These are phyloP conservation scores for Byssoonygena ceratinophila DNA, from an alignment of 2,329 filamentous ascomycete genomes.

Conservation along the genomic window DNA sequence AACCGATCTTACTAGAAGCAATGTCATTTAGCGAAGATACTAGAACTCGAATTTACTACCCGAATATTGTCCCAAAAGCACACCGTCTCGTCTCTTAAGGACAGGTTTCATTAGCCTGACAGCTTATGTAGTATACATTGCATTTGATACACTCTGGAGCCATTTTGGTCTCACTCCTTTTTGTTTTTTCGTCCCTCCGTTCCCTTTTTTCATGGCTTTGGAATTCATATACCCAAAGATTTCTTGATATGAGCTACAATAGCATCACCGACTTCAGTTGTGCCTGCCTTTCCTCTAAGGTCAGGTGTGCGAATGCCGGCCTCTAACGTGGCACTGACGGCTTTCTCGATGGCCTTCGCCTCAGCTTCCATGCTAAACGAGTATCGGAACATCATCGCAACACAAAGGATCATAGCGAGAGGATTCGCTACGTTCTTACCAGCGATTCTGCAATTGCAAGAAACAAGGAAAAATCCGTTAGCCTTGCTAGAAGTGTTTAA, in stretches of 20 bases:
- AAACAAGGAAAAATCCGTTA: not conserved
- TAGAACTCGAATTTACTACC: not conserved
- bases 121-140: constrained; percentile 1
- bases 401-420: constrained; percentile 74
- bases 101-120: not conserved
- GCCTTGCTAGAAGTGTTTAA: not conserved
- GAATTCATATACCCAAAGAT: constrained; percentile 11
- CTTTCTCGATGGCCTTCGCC: constrained; percentile 65
- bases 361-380: constrained; percentile 67
- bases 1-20: too few relatives aligned
- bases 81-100: not conserved
- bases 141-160: too few relatives aligned
- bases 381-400: constrained; percentile 90
- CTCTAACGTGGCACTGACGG: constrained; percentile 66
- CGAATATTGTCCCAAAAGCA: not conserved
- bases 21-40: not conserved
- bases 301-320: constrained; percentile 65
- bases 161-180: too few relatives aligned
- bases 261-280: constrained; percentile 64
- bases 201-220: too few relatives aligned
- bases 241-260: constrained; percentile 58
- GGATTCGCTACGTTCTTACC: constrained; percentile 81
- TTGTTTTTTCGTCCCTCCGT: not conserved
- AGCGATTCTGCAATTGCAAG: constrained; percentile 79
- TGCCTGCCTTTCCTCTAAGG: constrained; percentile 62